phyloP scores from a whole-genome alignment of 257 asterid species.

The Jasminum sambac region DNA sequence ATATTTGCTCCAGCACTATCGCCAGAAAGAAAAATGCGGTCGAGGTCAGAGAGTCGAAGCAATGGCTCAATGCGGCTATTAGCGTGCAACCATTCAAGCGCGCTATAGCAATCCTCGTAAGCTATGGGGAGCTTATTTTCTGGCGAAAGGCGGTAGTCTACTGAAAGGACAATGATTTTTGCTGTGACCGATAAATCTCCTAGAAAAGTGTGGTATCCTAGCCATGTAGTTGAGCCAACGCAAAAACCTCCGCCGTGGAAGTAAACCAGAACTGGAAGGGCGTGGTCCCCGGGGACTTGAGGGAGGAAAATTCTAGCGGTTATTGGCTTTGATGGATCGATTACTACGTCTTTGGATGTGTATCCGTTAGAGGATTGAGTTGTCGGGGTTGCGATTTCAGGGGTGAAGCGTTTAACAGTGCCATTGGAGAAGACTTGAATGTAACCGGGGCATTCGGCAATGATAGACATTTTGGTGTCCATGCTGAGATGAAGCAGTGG shows the following conservation, averaged over 20 bases:
- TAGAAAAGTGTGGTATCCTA: conserved; percentile 64
- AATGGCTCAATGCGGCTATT: conserved; percentile 39
- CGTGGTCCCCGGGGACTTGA: conserved; percentile 14
- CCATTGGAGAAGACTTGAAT: conserved; percentile 68
- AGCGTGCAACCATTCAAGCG: conserved; percentile 53
- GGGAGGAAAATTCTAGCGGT: conserved; percentile 70
- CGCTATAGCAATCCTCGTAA: conserved; percentile 54
- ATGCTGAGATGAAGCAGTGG: not conserved
- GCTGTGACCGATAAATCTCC: conserved; percentile 52
- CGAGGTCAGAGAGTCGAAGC: conserved; percentile 48
- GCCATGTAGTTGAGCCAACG: conserved; percentile 80
- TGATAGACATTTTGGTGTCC: conserved; percentile 44
- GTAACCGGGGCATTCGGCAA: conserved; percentile 55
- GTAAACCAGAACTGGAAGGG: conserved; percentile 54
- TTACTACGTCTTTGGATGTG: conserved; percentile 54
- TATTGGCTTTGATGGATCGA: conserved; percentile 50
- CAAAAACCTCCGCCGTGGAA: conserved; percentile 95
- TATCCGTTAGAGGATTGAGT: conserved; percentile 31
- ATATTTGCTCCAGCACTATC: conserved; percentile 90
- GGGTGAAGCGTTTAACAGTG: conserved; percentile 44
- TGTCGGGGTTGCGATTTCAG: conserved; percentile 34
- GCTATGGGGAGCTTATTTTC: conserved; percentile 78
- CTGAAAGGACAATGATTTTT: conserved; percentile 47
- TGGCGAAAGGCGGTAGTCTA: conserved; percentile 84
- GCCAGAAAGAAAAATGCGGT: conserved; percentile 58